Evolutionary conservation across 2,329 filamentous ascomycete species (phyloP).

Genomic region (Trichoderma sp.): DNA sequence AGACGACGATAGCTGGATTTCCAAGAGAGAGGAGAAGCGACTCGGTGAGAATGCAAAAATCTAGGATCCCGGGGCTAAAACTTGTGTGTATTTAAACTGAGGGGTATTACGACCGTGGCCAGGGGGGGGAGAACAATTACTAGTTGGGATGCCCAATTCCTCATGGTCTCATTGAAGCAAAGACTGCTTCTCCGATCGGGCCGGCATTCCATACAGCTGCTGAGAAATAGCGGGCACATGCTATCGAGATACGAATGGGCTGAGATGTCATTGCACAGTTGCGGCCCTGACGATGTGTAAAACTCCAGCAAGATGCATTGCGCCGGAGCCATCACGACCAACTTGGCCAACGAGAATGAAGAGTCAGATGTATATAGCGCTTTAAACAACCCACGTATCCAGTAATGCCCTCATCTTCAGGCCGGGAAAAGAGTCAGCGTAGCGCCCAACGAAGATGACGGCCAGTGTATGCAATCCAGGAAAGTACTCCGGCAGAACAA

Average conservation of each 20-base stretch:
- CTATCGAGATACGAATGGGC: background rate
- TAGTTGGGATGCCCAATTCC: constrained; percentile 19
- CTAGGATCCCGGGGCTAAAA: constrained; percentile 38
- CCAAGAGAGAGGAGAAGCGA: constrained; percentile 38
- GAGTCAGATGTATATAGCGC: background rate
- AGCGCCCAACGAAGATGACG: constrained; percentile 8
- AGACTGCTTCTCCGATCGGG: constrained; percentile 23
- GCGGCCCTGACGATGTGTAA: background rate
- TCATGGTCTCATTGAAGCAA: constrained; percentile 12
- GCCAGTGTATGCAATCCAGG: background rate
- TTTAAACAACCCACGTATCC: background rate
- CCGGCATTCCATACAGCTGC: constrained; percentile 15
- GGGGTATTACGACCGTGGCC: constrained; percentile 31
- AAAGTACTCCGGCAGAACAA: constrained; percentile 1
- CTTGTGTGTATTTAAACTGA: constrained; percentile 37
- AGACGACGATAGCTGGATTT: constrained; percentile 35
- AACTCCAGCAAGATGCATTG: constrained; percentile 1
- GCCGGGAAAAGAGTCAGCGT: background rate
- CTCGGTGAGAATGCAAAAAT: constrained; percentile 40
- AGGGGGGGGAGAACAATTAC: constrained; percentile 14
- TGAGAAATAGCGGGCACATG: background rate
- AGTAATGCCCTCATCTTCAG: constrained; percentile 1
- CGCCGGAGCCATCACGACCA: background rate
- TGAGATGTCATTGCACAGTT: background rate
- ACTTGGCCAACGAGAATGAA: background rate